Evolutionary conservation across 495 filamentous ascomycete species (phyloP), one percentile per base, ranked within the genome.

Genomic region (Sphaerosporella brunnea): DNA sequence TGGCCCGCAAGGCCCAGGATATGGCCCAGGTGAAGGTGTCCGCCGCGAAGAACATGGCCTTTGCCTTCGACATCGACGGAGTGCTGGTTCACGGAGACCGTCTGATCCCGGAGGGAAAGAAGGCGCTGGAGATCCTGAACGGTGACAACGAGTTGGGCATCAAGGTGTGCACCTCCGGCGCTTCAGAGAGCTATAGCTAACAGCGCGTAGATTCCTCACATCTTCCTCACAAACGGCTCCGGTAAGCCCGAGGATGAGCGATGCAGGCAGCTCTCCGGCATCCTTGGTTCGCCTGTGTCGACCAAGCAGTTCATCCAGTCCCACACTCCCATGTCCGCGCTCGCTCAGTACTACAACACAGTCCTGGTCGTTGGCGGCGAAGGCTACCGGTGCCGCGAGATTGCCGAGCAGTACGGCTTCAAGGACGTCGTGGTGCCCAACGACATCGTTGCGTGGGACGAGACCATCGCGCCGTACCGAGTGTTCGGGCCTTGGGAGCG

Each of bases 1-100:
- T 85, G 49, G 77, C 77, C 46, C 73, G 77, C 2, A 78, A 80
- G 62, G 68, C 82, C 23, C 82, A 86, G 63, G 79, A 81, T 53
- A 68, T 84, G 52, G 69, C 74, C 50, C 63, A 74, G 47, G 73
- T 79, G 54, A 84, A 82, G 62, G 80, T 80, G 4, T 64, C 63
- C 16, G 63, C 64, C 26, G 74, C 72, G 28, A 79, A 78, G 66
- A 73, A 79, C 64, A 77, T 78, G 70, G 71, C 73, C 2, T 79
- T 79, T 51, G 73, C 69, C 23, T 79, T 79, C 50, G 76, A 79
- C 58, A 79, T 78, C 45, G 75, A 80, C 50, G 75, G 75, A 48
- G 75, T 79, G 21, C 63, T 79, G 2, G 74, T 79, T 28, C 75
- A 78, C 56, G 74, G 75, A 49, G 74, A 79, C 58, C 67, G 73